Percentiles rank a stretch among this genome's conserved stretches.
These are phyloP conservation scores for Alternaria angustiovoidea DNA, from an alignment of 2,329 filamentous ascomycete species.

Conservation along the genomic window DNA sequence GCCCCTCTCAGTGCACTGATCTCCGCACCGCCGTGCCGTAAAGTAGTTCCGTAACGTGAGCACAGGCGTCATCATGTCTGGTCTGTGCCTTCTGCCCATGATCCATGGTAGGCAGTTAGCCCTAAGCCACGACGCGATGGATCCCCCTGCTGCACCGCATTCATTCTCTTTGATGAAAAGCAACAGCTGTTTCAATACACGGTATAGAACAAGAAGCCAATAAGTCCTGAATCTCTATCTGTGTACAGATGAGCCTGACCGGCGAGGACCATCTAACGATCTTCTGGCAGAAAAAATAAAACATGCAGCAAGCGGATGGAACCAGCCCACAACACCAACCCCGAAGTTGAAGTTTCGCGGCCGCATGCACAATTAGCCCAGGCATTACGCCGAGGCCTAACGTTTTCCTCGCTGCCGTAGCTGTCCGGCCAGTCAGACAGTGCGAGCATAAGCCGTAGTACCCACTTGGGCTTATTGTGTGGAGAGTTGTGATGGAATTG, in stretches of 20 bases:
- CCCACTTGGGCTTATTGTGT: conserved; percentile 8
- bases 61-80: conserved; percentile 32
- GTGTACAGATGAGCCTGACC: neutral
- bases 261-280: neutral
- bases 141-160: neutral
- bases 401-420: conserved; percentile 6
- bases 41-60: conserved; percentile 38
- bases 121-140: conserved; percentile 16
- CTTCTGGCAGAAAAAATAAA: conserved; percentile 14
- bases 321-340: conserved; percentile 24
- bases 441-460: conserved; percentile 3
- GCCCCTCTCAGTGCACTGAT: conserved; percentile 30
- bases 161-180: neutral
- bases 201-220: neutral
- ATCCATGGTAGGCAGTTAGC: conserved; percentile 22
- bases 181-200: conserved; percentile 3
- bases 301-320: conserved; percentile 21
- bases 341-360: conserved; percentile 21
- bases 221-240: neutral
- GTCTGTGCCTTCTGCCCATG: conserved; percentile 28
- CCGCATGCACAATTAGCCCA: conserved; percentile 16
- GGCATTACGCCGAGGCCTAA: conserved; percentile 25
- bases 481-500: conserved; percentile 6
- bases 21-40: conserved; percentile 31
- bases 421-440: conserved; percentile 4